Conservation (phyloP, 495 filamentous ascomycete genomes). For the Lentithecium fluviatile region DNA sequence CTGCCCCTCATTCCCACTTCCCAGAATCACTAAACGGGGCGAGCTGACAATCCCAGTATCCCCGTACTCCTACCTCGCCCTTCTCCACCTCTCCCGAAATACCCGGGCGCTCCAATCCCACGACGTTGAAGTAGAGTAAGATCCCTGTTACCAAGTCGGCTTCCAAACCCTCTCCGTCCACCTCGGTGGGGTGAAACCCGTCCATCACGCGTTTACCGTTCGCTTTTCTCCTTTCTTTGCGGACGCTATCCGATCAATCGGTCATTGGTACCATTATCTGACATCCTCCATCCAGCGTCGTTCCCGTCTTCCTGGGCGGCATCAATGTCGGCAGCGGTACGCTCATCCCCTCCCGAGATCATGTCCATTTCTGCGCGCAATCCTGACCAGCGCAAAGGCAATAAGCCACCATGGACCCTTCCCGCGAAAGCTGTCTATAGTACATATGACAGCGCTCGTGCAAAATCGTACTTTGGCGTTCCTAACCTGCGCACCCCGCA, state of each 20-base stretch:
- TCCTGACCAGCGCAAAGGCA: constrained; percentile 48
- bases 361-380: neutral
- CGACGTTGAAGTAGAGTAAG: constrained; percentile 61
- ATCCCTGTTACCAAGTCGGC: neutral
- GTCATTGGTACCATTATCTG: neutral
- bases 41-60: constrained; percentile 51
- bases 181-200: neutral
- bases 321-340: constrained; percentile 64
- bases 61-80: constrained; percentile 65
- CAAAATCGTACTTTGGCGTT: constrained; percentile 55
- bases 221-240: neutral
- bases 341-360: constrained; percentile 22
- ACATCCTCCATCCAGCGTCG: constrained; percentile 52
- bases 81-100: constrained; percentile 59
- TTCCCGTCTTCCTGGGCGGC: constrained; percentile 72
- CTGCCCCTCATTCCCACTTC: neutral
- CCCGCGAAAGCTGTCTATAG: constrained; percentile 63
- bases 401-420: constrained; percentile 70
- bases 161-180: constrained; percentile 4
- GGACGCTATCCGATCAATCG: neutral
- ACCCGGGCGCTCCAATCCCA: constrained; percentile 53
- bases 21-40: neutral
- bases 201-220: neutral
- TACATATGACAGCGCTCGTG: constrained; percentile 54
- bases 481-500: constrained; percentile 47